phyloP scores from a whole-genome alignment of 805 yeast genomes.

The Ogataea nakhonphanomensis region DNA sequence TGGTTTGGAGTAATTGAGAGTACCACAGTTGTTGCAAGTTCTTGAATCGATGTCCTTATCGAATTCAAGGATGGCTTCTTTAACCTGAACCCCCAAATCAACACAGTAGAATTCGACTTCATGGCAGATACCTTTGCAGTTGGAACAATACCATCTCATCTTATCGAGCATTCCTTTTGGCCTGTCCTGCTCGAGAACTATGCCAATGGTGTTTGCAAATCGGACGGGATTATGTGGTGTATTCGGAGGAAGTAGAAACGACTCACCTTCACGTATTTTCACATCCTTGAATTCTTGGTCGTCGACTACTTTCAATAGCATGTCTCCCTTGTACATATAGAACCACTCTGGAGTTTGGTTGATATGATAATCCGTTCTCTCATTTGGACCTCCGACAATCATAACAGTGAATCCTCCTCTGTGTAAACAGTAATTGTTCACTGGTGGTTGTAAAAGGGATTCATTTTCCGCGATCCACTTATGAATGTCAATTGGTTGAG shows the following conservation, averaged over 20 bases:
- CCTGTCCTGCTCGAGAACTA: conserved; percentile 90
- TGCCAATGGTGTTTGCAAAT: conserved; percentile 79
- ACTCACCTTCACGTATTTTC: conserved; percentile 76
- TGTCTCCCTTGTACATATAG: conserved; percentile 79
- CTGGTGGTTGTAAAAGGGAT: conserved; percentile 83
- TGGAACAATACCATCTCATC: conserved; percentile 83
- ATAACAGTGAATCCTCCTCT: conserved; percentile 90
- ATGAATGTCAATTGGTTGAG: conserved; percentile 71
- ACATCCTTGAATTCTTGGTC: conserved; percentile 74
- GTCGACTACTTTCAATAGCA: conserved; percentile 81
- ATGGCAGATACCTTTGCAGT: conserved; percentile 61
- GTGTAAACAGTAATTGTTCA: conserved; percentile 85
- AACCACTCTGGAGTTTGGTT: conserved; percentile 96
- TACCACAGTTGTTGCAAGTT: conserved; percentile 74
- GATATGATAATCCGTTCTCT: conserved; percentile 87
- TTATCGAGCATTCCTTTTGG: conserved; percentile 68
- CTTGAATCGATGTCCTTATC: conserved; percentile 60
- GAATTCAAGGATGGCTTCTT: conserved; percentile 70
- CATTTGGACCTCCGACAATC: conserved; percentile 97
- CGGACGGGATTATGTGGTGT: conserved; percentile 89
- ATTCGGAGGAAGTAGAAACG: conserved; percentile 81
- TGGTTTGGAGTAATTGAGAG: conserved; percentile 66
- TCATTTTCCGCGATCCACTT: conserved; percentile 79
- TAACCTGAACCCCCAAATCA: conserved; percentile 89
- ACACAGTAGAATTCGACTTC: conserved; percentile 69